phyloP scores from a whole-genome alignment of 2,329 filamentous ascomycete genomes.

The Trichoderma aggressivum region DNA sequence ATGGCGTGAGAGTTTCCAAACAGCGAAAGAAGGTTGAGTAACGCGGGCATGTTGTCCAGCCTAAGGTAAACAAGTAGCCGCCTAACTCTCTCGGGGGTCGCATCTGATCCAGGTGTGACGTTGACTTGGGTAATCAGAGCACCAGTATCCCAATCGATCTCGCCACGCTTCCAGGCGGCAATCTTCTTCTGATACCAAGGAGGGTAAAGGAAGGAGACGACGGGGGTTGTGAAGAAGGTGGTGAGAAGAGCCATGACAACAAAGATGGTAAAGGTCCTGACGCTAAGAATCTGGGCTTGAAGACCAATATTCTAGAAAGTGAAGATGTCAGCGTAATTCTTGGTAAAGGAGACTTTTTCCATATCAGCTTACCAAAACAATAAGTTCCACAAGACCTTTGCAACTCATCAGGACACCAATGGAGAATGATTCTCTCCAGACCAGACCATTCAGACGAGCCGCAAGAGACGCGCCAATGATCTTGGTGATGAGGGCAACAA shows the following conservation, averaged over 20 bases:
- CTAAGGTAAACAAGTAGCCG: constrained; percentile 77
- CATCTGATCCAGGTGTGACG: constrained; percentile 15
- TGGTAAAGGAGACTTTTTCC: not conserved
- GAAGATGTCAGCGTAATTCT: not conserved
- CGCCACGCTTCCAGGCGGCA: constrained; percentile 65
- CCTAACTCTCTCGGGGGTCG: constrained; percentile 41
- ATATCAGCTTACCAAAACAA: constrained; percentile 68
- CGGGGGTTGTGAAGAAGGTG: constrained; percentile 77
- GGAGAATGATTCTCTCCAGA: constrained; percentile 86
- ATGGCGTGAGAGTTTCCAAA: constrained; percentile 52
- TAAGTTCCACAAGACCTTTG: constrained; percentile 90
- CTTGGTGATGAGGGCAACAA: constrained; percentile 80
- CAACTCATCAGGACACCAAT: constrained; percentile 95
- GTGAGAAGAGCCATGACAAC: constrained; percentile 91
- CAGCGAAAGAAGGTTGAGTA: constrained; percentile 79
- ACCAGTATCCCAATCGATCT: constrained; percentile 76
- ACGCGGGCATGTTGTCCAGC: constrained; percentile 75
- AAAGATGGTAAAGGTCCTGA: constrained; percentile 85
- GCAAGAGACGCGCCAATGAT: constrained; percentile 78
- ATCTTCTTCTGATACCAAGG: constrained; percentile 54
- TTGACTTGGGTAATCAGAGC: constrained; percentile 20
- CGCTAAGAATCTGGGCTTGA: constrained; percentile 76
- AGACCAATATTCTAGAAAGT: constrained; percentile 66
- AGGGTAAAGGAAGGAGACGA: constrained; percentile 72
- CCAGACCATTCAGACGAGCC: constrained; percentile 68